Base-by-base conservation (phyloP, 805 yeast species). In the Lipomyces yamanashiensis region DNA sequence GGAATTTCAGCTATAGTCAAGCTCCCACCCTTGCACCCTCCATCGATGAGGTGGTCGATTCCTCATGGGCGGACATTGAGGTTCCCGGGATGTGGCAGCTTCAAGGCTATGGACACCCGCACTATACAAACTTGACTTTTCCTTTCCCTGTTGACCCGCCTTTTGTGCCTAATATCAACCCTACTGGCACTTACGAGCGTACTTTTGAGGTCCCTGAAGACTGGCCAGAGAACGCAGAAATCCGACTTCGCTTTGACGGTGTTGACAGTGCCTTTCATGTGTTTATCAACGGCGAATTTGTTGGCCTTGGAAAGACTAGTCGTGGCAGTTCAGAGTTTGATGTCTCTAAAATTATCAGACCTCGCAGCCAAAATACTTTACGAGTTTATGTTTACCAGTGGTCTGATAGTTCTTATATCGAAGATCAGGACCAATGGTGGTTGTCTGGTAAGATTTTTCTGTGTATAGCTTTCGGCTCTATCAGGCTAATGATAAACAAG, bases 351-450 rank as follows among this genome's bases (percentile, higher is more conserved):
- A n/a, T 53, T 8, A 63, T 66, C 39, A 54, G 69, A 8, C 57
- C 17, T 2, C 67, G 66, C 47, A 49, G 39, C 21, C 28, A 28
- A 28, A 62, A 61, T 51, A 63, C 63, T 17, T 36, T 53, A 2
- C 51, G 68, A 4, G 67, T 65, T 1, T 54, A 59, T 23, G 79
- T 77, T 7, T 74, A 71, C 49, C 78, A 77, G 67, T 77, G 77
- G 75, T 73, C 76, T 7, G 73, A 72, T 41, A 74, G 77, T 4
- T 64, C 74, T 28, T 77, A 76, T 59, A 72, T 77, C 41, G 80
- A 77, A 61, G 80, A 77, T 60, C 80, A 77, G 64, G 80, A 77
- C 63, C 78, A 75, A 68, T 77, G 79, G 78, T 76, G 79, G 78
- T 62, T 77, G 43, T 75, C 78, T 48, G 80, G 80, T 15, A 34